phyloP scores from a whole-genome alignment of 176 grass and related monocot species.

The Zoysia japonica region DNA sequence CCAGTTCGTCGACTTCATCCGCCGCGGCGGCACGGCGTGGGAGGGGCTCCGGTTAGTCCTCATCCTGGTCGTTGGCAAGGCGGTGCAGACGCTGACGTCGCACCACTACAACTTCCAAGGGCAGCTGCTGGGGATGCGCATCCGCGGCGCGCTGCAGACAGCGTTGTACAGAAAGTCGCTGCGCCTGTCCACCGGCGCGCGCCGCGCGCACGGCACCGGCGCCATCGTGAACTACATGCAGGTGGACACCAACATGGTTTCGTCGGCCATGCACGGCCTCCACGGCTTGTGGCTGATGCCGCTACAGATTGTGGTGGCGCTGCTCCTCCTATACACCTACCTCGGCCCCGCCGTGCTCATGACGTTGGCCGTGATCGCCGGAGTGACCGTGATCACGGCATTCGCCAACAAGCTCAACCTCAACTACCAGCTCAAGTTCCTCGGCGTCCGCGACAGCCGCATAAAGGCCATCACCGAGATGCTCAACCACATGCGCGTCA shows the following conservation, averaged over 20 bases:
- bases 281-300: conserved; percentile 70
- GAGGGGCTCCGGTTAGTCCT: conserved; percentile 45
- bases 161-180: conserved; percentile 69
- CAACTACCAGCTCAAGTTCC: conserved; percentile 46
- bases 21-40: conserved; percentile 26
- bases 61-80: conserved; percentile 49
- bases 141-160: conserved; percentile 68
- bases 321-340: conserved; percentile 50
- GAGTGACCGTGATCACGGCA: conserved; percentile 36
- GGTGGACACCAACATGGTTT: conserved; percentile 55
- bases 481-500: conserved; percentile 62
- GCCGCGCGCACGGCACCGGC: conserved; percentile 57
- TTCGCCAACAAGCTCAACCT: conserved; percentile 52
- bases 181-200: conserved; percentile 48
- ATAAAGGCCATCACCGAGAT: conserved; percentile 73
- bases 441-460: conserved; percentile 48
- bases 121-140: conserved; percentile 60
- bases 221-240: conserved; percentile 77
- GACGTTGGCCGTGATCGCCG: conserved; percentile 48
- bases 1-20: conserved; percentile 45
- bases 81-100: conserved; percentile 47
- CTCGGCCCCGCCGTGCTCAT: conserved; percentile 54
- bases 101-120: conserved; percentile 76
- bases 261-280: conserved; percentile 46
- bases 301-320: conserved; percentile 58